A percentile compares a stretch with the other conserved stretches of the same genome.
Evolutionary conservation across 2,329 filamentous ascomycete genomes (phyloP).

Genomic region (Ophioceras dolichostomum): DNA sequence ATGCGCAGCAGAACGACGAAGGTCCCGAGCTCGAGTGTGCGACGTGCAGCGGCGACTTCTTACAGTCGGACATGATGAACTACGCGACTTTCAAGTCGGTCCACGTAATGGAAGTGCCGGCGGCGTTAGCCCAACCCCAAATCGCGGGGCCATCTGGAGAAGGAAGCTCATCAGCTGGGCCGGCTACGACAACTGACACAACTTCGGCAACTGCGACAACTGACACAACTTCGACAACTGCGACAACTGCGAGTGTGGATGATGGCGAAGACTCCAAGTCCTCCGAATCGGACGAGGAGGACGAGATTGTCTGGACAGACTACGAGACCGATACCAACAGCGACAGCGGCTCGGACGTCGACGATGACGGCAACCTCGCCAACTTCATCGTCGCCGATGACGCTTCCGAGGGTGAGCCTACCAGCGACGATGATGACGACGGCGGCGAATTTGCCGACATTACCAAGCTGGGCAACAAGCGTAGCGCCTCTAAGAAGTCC

Average conservation of each 20-base stretch:
- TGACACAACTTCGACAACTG: too few species aligned
- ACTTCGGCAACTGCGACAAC: conserved; percentile 4
- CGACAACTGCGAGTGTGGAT: conserved; percentile 10
- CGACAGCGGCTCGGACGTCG: conserved; percentile 8
- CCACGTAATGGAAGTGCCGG: too few species aligned
- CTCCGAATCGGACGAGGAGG: conserved; percentile 11
- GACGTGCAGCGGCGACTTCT: conserved; percentile 57
- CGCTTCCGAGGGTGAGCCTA: conserved; percentile 12
- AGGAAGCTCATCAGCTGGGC: conserved; percentile 11
- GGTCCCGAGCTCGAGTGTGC: conserved; percentile 63
- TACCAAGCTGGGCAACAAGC: too few species aligned
- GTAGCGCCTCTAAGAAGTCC: too few species aligned
- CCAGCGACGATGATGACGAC: conserved; percentile 14
- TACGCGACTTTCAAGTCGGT: conserved; percentile 62
- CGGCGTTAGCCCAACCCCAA: too few species aligned
- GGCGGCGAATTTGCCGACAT: too few species aligned
- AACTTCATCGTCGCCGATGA: conserved; percentile 40
- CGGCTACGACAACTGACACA: conserved; percentile 6
- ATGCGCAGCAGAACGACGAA: conserved; percentile 34
- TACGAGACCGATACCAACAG: not conserved
- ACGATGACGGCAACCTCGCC: conserved; percentile 27
- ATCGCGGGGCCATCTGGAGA: too few species aligned
- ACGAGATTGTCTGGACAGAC: too few species aligned
- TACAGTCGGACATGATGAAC: conserved; percentile 60
- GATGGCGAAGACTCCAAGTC: conserved; percentile 16